Conservation (phyloP, 495 filamentous ascomycete genomes). For the Articulospora tetracladia region DNA sequence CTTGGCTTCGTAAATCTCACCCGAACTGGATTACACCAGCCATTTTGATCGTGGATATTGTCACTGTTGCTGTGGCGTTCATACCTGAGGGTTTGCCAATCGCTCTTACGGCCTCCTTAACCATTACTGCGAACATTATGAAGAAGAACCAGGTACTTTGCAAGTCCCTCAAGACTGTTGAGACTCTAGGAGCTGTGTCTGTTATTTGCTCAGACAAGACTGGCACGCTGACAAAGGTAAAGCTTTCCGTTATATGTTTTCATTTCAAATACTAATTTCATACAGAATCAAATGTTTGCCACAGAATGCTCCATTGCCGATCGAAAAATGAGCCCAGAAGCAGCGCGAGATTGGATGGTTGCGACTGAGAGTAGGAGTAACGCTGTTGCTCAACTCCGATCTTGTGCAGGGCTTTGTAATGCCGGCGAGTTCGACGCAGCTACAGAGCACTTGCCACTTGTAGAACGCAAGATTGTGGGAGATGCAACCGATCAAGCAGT, state of each 20-base stretch:
- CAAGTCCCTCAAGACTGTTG: conserved; percentile 37
- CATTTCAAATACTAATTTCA: not conserved
- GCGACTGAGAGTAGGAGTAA: conserved; percentile 14
- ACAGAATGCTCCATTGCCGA: conserved; percentile 47
- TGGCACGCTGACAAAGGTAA: conserved; percentile 20
- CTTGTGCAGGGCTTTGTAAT: conserved; percentile 60
- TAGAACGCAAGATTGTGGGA: conserved; percentile 59
- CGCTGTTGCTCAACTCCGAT: conserved; percentile 40
- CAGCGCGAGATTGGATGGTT: conserved; percentile 35
- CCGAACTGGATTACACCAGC: conserved; percentile 50
- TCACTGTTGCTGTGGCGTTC: conserved; percentile 66
- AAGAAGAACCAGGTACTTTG: conserved; percentile 27
- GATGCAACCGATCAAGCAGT: conserved; percentile 72
- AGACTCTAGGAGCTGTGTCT: conserved; percentile 62
- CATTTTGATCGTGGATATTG: conserved; percentile 56
- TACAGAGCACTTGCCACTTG: conserved; percentile 45
- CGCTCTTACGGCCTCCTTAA: conserved; percentile 53
- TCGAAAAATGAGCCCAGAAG: conserved; percentile 34
- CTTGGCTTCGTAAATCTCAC: conserved; percentile 56
- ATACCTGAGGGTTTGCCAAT: conserved; percentile 69
- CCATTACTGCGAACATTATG: conserved; percentile 32
- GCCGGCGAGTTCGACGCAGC: conserved; percentile 63
- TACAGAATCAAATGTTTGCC: conserved; percentile 56
- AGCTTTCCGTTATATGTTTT: not conserved
- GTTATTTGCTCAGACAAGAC: conserved; percentile 56